Percentiles rank a stretch among this genome's conserved stretches.
phyloP scores from a whole-genome alignment of 768 basidiomycete species.

The Dictyophora rubrovolvata region DNA sequence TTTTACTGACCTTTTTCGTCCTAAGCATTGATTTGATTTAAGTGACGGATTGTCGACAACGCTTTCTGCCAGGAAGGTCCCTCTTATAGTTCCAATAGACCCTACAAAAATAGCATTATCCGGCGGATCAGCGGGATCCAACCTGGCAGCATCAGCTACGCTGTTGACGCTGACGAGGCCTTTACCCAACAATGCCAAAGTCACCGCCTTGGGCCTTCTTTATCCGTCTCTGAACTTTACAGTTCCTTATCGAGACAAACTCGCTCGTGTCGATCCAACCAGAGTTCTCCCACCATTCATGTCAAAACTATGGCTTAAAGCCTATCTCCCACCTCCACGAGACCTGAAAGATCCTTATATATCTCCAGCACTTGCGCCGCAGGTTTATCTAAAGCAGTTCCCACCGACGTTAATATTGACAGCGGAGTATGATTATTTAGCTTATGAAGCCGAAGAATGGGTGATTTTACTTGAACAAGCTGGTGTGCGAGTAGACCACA shows the following conservation, averaged over 20 bases:
- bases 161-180: conserved; percentile 7
- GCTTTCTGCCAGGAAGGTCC: background rate
- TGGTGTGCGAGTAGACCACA: conserved; percentile 10
- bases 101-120: conserved; percentile 10
- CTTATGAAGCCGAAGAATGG: conserved; percentile 12
- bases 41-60: conserved; percentile 10
- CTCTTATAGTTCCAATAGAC: background rate
- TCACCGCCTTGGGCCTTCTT: conserved; percentile 10
- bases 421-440: conserved; percentile 13
- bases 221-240: conserved; percentile 12
- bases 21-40: background rate
- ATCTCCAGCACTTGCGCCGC: conserved; percentile 9
- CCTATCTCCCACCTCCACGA: conserved; percentile 13
- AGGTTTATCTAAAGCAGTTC: conserved; percentile 5
- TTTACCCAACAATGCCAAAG: conserved; percentile 4
- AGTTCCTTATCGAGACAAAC: conserved; percentile 10
- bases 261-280: conserved; percentile 9
- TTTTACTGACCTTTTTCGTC: background rate
- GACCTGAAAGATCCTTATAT: conserved; percentile 7
- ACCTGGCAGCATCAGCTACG: conserved; percentile 13
- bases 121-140: conserved; percentile 12
- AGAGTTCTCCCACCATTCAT: conserved; percentile 9
- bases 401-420: conserved; percentile 12
- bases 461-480: background rate
- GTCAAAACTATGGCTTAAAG: conserved; percentile 7